These are phyloP conservation scores for Venturia nashicola DNA, from an alignment of 2,329 filamentous ascomycete species.

Conservation along the genomic window DNA sequence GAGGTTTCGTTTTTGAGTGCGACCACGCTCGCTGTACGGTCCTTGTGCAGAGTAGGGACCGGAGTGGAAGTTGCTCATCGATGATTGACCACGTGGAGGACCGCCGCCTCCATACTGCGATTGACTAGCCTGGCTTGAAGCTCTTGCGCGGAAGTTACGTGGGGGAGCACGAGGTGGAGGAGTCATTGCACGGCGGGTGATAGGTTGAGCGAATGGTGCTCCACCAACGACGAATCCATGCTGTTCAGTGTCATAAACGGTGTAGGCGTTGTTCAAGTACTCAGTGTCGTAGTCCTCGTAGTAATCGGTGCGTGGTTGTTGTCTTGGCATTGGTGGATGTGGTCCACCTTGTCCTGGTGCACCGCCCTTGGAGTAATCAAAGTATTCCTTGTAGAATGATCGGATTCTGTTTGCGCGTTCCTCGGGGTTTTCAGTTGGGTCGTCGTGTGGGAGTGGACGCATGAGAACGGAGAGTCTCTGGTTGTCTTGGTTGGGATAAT, in stretches of 20 bases:
- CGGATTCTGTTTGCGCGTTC: conserved; percentile 90
- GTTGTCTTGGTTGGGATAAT: conserved; percentile 22
- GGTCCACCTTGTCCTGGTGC: conserved; percentile 11
- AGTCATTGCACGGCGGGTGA: conserved; percentile 87
- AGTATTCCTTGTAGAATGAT: conserved; percentile 99
- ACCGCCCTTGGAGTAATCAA: conserved; percentile 63
- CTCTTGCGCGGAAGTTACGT: conserved; percentile 34
- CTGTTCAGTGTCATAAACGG: conserved; percentile 42
- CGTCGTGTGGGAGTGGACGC: conserved; percentile 77
- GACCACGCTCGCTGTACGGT: conserved; percentile 8
- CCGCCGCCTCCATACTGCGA: not conserved
- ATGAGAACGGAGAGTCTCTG: conserved; percentile 49
- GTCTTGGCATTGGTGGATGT: conserved; percentile 14
- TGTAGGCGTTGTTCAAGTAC: conserved; percentile 51
- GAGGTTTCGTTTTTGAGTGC: conserved; percentile 34
- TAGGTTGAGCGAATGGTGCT: conserved; percentile 65
- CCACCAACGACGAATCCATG: conserved; percentile 48
- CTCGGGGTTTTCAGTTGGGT: conserved; percentile 82
- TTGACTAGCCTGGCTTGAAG: not conserved
- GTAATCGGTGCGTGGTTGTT: conserved; percentile 37
- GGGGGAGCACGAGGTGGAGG: conserved; percentile 65
- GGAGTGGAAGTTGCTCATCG: conserved; percentile 22
- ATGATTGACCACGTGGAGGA: conserved; percentile 28
- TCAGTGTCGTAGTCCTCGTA: conserved; percentile 65
- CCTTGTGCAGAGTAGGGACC: conserved; percentile 11